These are phyloP conservation scores for Neurospora tetrasperma DNA, from an alignment of 495 filamentous ascomycete genomes.

Conservation along the genomic window DNA sequence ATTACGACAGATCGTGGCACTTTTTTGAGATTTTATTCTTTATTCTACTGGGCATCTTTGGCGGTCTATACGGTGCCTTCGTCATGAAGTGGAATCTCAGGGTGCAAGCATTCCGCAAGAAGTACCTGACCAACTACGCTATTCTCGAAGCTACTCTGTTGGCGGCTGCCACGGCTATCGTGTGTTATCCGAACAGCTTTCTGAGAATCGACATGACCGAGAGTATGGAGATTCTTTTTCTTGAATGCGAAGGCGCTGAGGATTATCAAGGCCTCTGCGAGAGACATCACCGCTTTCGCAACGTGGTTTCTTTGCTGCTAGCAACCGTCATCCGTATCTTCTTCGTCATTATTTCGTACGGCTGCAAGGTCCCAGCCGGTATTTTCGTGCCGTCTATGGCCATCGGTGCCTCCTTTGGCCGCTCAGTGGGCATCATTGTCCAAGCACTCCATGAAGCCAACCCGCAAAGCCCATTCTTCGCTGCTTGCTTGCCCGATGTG, in stretches of 20 bases:
- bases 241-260: constrained; percentile 86
- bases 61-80: constrained; percentile 90
- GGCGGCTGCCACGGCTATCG: constrained; percentile 70
- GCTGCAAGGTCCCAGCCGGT: constrained; percentile 94
- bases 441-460: constrained; percentile 79
- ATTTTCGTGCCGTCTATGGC: constrained; percentile 99
- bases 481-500: constrained; percentile 80
- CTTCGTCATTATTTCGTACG: constrained; percentile 92
- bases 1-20: constrained; percentile 94
- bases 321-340: constrained; percentile 74
- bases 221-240: constrained; percentile 96
- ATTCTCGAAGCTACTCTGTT: constrained; percentile 81
- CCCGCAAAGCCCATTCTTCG: constrained; percentile 73
- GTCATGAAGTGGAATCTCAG: constrained; percentile 98
- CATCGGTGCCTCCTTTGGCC: constrained; percentile 85
- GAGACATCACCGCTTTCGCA: constrained; percentile 59
- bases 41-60: constrained; percentile 82
- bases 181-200: constrained; percentile 96
- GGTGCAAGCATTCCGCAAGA: constrained; percentile 87
- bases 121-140: constrained; percentile 76
- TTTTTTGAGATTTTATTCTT: constrained; percentile 96
- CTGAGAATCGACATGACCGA: constrained; percentile 97
- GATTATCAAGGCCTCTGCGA: constrained; percentile 92
- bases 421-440: constrained; percentile 89
- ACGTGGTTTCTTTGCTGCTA: constrained; percentile 67